phyloP scores from a whole-genome alignment of 169 alveolate genomes.

The Babesia ovis region DNA sequence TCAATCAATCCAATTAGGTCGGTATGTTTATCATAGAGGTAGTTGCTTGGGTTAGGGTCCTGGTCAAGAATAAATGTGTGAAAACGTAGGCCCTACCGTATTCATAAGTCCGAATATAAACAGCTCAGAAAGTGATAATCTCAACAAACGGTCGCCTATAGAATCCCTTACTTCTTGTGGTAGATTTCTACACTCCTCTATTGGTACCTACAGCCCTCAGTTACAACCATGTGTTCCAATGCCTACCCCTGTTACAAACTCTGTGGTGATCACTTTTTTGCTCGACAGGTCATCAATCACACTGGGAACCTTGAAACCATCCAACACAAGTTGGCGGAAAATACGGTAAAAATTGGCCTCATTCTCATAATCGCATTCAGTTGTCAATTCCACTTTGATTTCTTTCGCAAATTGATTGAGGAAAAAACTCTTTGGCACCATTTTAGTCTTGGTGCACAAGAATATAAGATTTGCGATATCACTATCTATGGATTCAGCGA shows the following conservation, averaged over 20 bases:
- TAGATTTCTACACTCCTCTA: conserved; percentile 48
- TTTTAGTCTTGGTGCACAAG: conserved; percentile 68
- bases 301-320: conserved; percentile 74
- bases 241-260: conserved; percentile 72
- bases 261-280: conserved; percentile 69
- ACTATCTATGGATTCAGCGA: conserved; percentile 76
- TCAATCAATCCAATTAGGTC: conserved; percentile 83
- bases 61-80: background rate
- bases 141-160: conserved; percentile 78
- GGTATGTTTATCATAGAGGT: conserved; percentile 74
- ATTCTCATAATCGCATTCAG: conserved; percentile 78
- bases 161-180: conserved; percentile 75
- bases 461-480: conserved; percentile 73
- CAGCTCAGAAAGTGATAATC: conserved; percentile 82
- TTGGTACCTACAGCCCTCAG: conserved; percentile 22
- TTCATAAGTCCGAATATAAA: conserved; percentile 85
- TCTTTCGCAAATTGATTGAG: conserved; percentile 70
- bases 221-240: background rate
- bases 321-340: conserved; percentile 69
- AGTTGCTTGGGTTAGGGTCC: conserved; percentile 92
- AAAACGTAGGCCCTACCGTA: conserved; percentile 56
- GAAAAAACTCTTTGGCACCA: conserved; percentile 70
- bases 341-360: conserved; percentile 77
- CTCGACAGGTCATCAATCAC: conserved; percentile 71
- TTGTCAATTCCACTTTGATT: conserved; percentile 69